Percentiles rank a stretch among this genome's conserved stretches.
phyloP scores from a whole-genome alignment of 2,329 filamentous ascomycete genomes.

The Fusarium aywerte region DNA sequence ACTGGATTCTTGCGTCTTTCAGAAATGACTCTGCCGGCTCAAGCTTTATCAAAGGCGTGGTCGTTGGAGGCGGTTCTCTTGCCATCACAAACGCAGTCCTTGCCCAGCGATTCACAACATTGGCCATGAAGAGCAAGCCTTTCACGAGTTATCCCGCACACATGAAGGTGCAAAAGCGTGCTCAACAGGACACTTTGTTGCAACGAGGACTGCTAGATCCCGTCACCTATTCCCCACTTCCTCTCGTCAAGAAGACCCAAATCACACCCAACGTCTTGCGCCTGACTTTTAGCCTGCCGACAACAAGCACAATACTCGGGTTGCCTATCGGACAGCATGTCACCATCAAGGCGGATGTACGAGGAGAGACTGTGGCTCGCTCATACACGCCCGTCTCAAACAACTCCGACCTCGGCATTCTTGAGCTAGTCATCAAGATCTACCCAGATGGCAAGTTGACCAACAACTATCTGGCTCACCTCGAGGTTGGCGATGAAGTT shows the following conservation, averaged over 20 bases:
- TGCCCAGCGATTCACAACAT: slow-evolving; percentile 46
- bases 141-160: slow-evolving; percentile 43
- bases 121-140: slow-evolving; percentile 34
- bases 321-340: slow-evolving; percentile 68
- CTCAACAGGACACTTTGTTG: background rate
- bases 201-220: background rate
- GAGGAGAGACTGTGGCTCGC: slow-evolving; percentile 58
- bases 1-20: background rate
- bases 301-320: slow-evolving; percentile 57
- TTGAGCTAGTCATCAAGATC: slow-evolving; percentile 63
- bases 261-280: slow-evolving; percentile 55
- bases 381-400: slow-evolving; percentile 67
- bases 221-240: background rate
- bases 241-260: background rate
- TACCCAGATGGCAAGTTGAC: slow-evolving; percentile 64
- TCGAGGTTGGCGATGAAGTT: slow-evolving; percentile 61
- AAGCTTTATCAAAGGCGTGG: slow-evolving; percentile 25
- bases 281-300: slow-evolving; percentile 61
- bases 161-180: slow-evolving; percentile 51
- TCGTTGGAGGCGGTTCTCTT: slow-evolving; percentile 15
- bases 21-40: background rate
- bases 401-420: slow-evolving; percentile 59
- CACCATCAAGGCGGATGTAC: slow-evolving; percentile 59
- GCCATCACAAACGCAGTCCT: slow-evolving; percentile 46
- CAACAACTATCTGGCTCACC: slow-evolving; percentile 57